These are phyloP conservation scores for Boehmeria nivea DNA, from an alignment of 306 rosid genomes.

Conservation along the genomic window DNA sequence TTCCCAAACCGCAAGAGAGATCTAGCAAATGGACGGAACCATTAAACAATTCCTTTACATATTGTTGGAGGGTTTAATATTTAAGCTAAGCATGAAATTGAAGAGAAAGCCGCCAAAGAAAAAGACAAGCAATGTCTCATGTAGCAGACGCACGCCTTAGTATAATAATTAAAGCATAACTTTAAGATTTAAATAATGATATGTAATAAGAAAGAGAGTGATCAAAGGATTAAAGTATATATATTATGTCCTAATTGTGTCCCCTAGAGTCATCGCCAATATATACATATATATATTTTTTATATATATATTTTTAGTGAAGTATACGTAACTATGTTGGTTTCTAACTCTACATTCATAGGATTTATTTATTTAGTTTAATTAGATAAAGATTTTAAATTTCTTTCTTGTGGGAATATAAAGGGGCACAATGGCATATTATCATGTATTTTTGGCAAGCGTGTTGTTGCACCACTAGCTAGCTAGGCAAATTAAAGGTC, in stretches of 20 bases:
- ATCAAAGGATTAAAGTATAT: conserved; percentile 1
- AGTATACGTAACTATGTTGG: conserved; percentile 64
- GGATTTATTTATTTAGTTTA: conserved; percentile 5
- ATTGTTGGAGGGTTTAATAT: background rate
- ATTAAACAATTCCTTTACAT: background rate
- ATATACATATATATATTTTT: too few relatives aligned
- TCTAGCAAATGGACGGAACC: background rate
- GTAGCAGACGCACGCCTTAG: conserved; percentile 45
- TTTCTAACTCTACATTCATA: conserved; percentile 54
- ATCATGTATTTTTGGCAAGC: conserved; percentile 24
- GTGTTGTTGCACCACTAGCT: conserved; percentile 28
- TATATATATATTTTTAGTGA: conserved; percentile 12
- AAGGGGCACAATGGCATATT: conserved; percentile 4
- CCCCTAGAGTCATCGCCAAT: conserved; percentile 39
- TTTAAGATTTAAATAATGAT: background rate
- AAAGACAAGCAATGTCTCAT: conserved; percentile 45
- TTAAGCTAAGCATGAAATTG: background rate
- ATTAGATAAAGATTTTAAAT: background rate
- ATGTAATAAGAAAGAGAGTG: background rate
- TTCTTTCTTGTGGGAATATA: conserved; percentile 19
- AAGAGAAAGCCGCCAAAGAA: conserved; percentile 45
- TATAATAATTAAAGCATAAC: conserved; percentile 20
- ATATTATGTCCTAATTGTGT: conserved; percentile 20
- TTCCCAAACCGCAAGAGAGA: conserved; percentile 5
- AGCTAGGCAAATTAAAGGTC: conserved; percentile 21